phyloP scores from a whole-genome alignment of 139 green algal species.

The Picochlorum sp. region DNA sequence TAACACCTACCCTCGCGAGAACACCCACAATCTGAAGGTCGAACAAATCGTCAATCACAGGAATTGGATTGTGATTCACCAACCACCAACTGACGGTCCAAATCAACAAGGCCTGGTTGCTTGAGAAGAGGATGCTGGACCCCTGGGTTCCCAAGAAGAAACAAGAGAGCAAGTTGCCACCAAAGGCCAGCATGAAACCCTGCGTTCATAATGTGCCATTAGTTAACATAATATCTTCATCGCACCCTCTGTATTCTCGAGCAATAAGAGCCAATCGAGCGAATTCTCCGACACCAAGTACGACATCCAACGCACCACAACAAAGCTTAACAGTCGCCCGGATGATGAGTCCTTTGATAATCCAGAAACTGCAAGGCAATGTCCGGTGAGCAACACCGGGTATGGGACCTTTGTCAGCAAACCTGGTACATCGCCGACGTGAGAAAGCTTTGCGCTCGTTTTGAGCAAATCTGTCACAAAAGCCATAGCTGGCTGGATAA shows the following conservation, averaged over 20 bases:
- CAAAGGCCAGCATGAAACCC: constrained; percentile 12
- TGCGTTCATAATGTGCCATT: not conserved
- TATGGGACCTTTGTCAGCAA: not conserved
- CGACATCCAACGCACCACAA: not conserved
- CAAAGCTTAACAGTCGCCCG: not conserved
- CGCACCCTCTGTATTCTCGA: not conserved
- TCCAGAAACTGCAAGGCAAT: constrained; percentile 8
- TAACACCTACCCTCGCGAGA: not conserved
- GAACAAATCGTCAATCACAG: not conserved
- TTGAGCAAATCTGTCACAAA: not conserved
- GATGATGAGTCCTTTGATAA: constrained; percentile 2
- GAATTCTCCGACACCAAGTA: not conserved
- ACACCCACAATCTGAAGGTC: not conserved
- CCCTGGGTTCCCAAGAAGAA: constrained; percentile 5
- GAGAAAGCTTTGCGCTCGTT: not conserved
- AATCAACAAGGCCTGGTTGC: constrained; percentile 6
- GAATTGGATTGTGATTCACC: constrained; percentile 8
- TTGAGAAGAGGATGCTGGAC: constrained; percentile 6
- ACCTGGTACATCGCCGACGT: not conserved
- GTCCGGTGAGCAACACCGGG: not conserved
- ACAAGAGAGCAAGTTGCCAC: not conserved
- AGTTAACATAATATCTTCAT: not conserved
- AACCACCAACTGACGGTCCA: constrained; percentile 7
- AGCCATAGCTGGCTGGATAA: not conserved
- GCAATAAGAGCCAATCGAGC: not conserved